Evolutionary conservation across 2,329 filamentous ascomycete species (phyloP).

Genomic region (Fusarium sp.): DNA sequence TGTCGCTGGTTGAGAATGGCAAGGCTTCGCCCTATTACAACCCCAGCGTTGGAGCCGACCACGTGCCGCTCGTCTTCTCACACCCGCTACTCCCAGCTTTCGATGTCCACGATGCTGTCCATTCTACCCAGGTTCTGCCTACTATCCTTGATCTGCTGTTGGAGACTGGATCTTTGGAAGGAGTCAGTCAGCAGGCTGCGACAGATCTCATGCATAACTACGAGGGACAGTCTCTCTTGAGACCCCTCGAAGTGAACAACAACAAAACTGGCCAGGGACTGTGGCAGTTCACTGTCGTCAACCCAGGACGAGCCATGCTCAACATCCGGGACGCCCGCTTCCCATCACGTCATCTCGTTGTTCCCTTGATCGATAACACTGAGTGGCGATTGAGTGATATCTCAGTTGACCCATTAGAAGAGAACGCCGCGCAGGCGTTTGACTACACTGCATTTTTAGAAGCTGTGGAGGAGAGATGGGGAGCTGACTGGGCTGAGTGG

Average conservation of each 20-base stretch:
- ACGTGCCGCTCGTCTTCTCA: conserved; percentile 51
- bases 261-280: conserved; percentile 43
- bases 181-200: conserved; percentile 39
- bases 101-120: conserved; percentile 48
- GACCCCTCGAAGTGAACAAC: conserved; percentile 35
- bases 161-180: conserved; percentile 48
- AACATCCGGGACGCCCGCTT: conserved; percentile 51
- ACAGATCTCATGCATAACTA: conserved; percentile 48
- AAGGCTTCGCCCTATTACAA: conserved; percentile 51
- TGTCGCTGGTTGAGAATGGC: conserved; percentile 52
- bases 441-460: conserved; percentile 44
- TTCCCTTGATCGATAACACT: conserved; percentile 51
- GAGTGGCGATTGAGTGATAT: conserved; percentile 53
- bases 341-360: conserved; percentile 48
- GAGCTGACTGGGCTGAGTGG: conserved; percentile 49
- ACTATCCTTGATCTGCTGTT: conserved; percentile 52
- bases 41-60: conserved; percentile 49
- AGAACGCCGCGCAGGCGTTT: conserved; percentile 44
- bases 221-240: conserved; percentile 52
- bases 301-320: conserved; percentile 52
- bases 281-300: conserved; percentile 54
- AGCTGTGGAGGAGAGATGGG: conserved; percentile 44
- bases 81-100: conserved; percentile 50
- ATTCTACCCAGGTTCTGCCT: conserved; percentile 50
- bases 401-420: conserved; percentile 47